Percentiles rank a stretch among this genome's conserved stretches.
These are phyloP conservation scores for Lodderomyces beijingensis DNA, from an alignment of 1,139 yeast species.

Conservation along the genomic window DNA sequence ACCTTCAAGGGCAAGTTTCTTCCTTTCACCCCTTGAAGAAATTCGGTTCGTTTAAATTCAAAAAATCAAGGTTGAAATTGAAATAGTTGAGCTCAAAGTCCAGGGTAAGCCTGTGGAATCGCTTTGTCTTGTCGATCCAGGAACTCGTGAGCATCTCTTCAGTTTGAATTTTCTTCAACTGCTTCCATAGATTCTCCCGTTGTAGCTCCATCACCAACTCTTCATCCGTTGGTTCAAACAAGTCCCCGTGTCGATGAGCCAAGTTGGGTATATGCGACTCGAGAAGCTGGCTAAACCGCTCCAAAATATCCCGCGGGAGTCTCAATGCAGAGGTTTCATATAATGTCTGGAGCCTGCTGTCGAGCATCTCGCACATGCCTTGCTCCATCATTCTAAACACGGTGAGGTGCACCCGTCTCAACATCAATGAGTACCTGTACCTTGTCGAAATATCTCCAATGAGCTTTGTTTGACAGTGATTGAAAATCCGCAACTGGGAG, in stretches of 20 bases:
- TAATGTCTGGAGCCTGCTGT: not conserved
- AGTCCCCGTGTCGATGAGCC: not conserved
- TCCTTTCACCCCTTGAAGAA: no score
- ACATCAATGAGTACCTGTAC: constrained; percentile 7
- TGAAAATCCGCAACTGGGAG: constrained; percentile 1
- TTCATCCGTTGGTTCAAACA: constrained; percentile 4
- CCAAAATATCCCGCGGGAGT: constrained; percentile 3
- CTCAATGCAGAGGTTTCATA: constrained; percentile 1
- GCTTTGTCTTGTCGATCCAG: constrained; percentile 5
- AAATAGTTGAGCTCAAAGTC: constrained; percentile 1
- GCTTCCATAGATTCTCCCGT: constrained; percentile 3
- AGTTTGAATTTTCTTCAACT: constrained; percentile 3
- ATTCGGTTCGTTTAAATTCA: not conserved
- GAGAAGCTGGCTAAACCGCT: constrained; percentile 2
- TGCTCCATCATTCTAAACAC: constrained; percentile 3
- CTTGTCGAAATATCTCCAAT: constrained; percentile 3
- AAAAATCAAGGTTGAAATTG: constrained; percentile 1
- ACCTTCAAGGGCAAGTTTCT: no score
- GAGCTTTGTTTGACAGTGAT: constrained; percentile 1
- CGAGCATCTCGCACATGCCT: not conserved
- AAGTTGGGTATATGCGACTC: not conserved
- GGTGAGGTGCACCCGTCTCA: constrained; percentile 7
- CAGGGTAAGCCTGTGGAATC: constrained; percentile 2
- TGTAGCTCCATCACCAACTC: constrained; percentile 3
- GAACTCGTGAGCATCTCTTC: constrained; percentile 12